These are phyloP conservation scores for Chenopodium album DNA, from an alignment of 148 eudicot species.

Conservation along the genomic window DNA sequence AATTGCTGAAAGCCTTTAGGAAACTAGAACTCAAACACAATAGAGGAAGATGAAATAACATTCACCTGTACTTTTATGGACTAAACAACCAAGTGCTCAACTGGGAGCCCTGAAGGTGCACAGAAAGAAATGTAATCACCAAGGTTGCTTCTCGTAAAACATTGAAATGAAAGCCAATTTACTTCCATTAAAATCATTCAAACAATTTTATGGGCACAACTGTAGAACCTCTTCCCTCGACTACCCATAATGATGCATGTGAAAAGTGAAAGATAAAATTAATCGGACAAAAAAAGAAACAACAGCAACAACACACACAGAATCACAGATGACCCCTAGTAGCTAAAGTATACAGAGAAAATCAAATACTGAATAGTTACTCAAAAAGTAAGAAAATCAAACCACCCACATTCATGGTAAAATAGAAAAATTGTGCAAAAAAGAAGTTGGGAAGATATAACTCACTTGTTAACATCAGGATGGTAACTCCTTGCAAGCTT, in stretches of 20 bases:
- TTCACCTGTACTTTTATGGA: neutral
- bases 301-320: neutral
- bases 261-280: neutral
- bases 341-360: neutral
- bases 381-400: neutral
- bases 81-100: neutral
- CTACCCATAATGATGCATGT: neutral
- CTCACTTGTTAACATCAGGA: conserved; percentile 99
- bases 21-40: neutral
- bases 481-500: conserved; percentile 96
- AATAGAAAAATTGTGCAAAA: neutral
- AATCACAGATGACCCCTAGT: neutral
- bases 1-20: neutral
- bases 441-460: conserved; percentile 4
- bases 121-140: neutral
- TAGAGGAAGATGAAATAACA: neutral
- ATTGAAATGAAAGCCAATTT: neutral
- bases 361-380: neutral
- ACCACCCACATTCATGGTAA: neutral
- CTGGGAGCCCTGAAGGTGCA: neutral
- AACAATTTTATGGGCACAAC: too few species aligned
- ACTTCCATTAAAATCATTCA: neutral
- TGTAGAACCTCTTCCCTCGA: neutral
- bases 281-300: neutral
- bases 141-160: neutral